phyloP scores from a whole-genome alignment of 1,139 yeast species.

The Pichia sp. region DNA sequence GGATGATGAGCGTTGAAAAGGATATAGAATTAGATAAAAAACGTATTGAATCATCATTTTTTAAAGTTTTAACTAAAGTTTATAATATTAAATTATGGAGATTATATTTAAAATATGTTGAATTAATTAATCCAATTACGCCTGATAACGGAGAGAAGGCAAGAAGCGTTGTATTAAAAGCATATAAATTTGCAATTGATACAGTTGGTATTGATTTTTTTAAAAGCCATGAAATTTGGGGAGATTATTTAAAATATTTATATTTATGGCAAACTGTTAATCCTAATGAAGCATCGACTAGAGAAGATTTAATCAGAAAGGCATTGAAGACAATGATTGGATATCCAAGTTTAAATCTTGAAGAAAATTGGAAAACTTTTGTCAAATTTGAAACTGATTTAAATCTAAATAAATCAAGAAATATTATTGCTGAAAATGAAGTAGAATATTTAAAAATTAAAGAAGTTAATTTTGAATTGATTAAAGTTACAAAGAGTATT shows the following conservation, averaged over 20 bases:
- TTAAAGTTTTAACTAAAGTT: conserved; percentile 52
- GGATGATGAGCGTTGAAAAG: conserved; percentile 38
- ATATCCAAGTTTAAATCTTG: conserved; percentile 70
- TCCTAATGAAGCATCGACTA: conserved; percentile 83
- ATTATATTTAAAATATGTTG: conserved; percentile 69
- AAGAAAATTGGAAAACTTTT: conserved; percentile 69
- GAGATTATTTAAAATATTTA: conserved; percentile 73
- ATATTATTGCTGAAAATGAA: conserved; percentile 76
- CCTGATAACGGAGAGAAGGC: conserved; percentile 79
- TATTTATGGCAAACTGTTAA: conserved; percentile 73
- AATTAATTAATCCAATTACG: conserved; percentile 69
- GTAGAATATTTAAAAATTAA: conserved; percentile 89
- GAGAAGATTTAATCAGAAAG: conserved; percentile 69
- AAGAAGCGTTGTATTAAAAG: conserved; percentile 66
- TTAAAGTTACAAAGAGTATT: conserved; percentile 26
- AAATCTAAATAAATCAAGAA: conserved; percentile 67
- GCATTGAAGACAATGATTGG: conserved; percentile 64
- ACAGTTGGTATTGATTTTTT: conserved; percentile 71
- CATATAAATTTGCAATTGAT: conserved; percentile 77
- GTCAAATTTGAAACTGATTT: conserved; percentile 73
- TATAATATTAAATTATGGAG: conserved; percentile 65
- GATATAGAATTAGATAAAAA: conserved; percentile 57
- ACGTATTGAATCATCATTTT: conserved; percentile 59
- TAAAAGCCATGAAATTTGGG: conserved; percentile 69
- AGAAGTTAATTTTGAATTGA: conserved; percentile 67